phyloP scores from a whole-genome alignment of 2,329 filamentous ascomycete genomes.

The Exophiala sp. region DNA sequence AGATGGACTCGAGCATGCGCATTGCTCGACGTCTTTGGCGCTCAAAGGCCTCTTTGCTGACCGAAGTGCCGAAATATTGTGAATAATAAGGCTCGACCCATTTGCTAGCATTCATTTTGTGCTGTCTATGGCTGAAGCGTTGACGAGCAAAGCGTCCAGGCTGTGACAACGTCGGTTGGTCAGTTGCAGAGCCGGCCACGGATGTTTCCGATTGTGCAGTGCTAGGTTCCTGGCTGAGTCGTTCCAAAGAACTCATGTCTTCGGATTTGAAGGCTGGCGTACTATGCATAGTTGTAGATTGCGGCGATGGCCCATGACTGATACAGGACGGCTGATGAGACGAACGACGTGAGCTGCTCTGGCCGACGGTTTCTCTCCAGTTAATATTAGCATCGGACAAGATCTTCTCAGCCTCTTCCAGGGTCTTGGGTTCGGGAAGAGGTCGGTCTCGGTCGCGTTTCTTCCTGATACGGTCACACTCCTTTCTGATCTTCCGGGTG shows the following conservation, averaged over 20 bases:
- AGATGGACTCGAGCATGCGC: conserved; percentile 6
- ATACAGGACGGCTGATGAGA: background rate
- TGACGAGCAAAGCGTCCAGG: background rate
- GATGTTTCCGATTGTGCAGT: background rate
- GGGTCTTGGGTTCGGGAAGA: background rate
- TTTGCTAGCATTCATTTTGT: conserved; percentile 10
- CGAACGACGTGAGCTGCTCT: background rate
- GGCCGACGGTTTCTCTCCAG: background rate
- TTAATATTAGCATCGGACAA: conserved; percentile 7
- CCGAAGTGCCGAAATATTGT: conserved; percentile 3
- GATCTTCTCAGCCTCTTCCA: conserved; percentile 7
- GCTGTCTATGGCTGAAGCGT: background rate
- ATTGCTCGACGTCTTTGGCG: conserved; percentile 12
- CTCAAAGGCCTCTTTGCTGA: background rate
- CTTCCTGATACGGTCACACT: conserved; percentile 20
- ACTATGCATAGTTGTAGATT: background rate
- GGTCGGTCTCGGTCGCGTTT: conserved; percentile 2
- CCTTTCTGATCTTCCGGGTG: conserved; percentile 18
- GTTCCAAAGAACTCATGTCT: background rate
- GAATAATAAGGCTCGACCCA: conserved; percentile 14
- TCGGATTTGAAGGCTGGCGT: background rate
- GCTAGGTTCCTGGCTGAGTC: background rate
- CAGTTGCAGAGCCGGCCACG: background rate
- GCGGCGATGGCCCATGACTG: background rate
- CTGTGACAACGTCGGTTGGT: background rate